Evolutionary conservation across 768 basidiomycete species (phyloP).

Genomic region (Tephrocybe sp.): DNA sequence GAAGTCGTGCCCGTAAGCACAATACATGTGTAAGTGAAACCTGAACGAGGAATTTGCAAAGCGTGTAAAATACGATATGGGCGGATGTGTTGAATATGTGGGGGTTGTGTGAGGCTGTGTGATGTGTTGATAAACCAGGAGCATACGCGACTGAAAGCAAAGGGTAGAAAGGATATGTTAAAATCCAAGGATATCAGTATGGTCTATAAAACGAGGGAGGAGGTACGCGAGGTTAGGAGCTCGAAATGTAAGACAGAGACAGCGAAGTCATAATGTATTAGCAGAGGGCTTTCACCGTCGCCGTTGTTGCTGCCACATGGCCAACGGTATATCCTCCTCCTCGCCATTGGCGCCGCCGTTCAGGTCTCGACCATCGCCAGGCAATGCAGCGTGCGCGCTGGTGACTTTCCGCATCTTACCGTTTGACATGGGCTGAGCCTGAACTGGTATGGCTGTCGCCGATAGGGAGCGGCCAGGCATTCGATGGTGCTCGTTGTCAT

Average conservation of each 20-base stretch:
- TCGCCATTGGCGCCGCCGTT: constrained; percentile 38
- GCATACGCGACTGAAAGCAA: constrained; percentile 6
- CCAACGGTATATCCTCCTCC: constrained; percentile 81
- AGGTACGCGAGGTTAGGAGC: constrained; percentile 10
- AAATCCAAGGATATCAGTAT: constrained; percentile 21
- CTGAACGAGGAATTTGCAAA: constrained; percentile 10
- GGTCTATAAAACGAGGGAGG: constrained; percentile 19
- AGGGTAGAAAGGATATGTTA: constrained; percentile 1
- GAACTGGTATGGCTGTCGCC: constrained; percentile 52
- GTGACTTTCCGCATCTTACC: constrained; percentile 62
- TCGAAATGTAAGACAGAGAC: constrained; percentile 8
- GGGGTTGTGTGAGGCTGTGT: constrained; percentile 1
- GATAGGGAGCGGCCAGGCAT: constrained; percentile 69
- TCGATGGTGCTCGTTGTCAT: constrained; percentile 30
- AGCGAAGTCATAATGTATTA: background rate
- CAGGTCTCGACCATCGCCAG: constrained; percentile 34
- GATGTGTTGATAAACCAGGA: constrained; percentile 7
- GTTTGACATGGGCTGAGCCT: constrained; percentile 38
- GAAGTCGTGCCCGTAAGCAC: constrained; percentile 13
- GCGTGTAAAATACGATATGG: constrained; percentile 16
- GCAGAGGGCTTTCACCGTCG: constrained; percentile 40
- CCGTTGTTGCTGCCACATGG: constrained; percentile 77
- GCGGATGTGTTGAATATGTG: constrained; percentile 5
- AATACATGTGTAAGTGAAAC: constrained; percentile 16
- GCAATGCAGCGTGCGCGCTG: constrained; percentile 60